These are phyloP conservation scores for Debaryomyces tyrocola DNA, from an alignment of 805 yeast species.

Conservation along the genomic window DNA sequence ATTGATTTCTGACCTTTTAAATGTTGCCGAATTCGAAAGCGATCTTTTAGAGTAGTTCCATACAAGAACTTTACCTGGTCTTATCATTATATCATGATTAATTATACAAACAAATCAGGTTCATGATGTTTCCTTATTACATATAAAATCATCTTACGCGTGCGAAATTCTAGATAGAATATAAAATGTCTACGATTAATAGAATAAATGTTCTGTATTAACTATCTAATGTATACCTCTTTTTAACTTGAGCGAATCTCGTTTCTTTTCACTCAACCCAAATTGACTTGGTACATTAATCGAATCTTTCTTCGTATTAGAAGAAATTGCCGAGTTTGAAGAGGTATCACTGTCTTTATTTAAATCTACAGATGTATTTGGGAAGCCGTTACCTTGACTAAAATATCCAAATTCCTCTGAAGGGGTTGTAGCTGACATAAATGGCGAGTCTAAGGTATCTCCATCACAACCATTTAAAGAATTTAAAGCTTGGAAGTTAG, in stretches of 20 bases:
- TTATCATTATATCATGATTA: neutral
- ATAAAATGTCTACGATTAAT: neutral
- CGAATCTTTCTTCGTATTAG: conserved; percentile 14
- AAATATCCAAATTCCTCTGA: conserved; percentile 37
- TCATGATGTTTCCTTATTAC: neutral
- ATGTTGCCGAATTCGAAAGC: neutral
- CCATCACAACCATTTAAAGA: conserved; percentile 17
- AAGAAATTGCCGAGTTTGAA: conserved; percentile 10
- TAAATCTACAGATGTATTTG: conserved; percentile 1
- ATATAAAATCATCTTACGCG: neutral
- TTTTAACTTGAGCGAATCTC: conserved; percentile 45
- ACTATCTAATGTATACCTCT: conserved; percentile 39
- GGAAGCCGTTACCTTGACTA: conserved; percentile 15
- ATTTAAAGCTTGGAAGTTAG: conserved; percentile 26
- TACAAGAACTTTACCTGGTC: neutral
- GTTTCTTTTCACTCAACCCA: conserved; percentile 43
- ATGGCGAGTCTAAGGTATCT: conserved; percentile 39
- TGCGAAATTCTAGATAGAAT: neutral
- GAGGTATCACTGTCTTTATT: neutral
- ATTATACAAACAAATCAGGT: neutral
- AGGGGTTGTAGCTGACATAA: conserved; percentile 38
- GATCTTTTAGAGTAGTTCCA: neutral
- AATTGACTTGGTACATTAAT: conserved; percentile 31
- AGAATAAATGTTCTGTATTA: neutral
- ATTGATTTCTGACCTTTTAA: neutral